Evolutionary conservation across 495 filamentous ascomycete genomes (phyloP).

Genomic region (Pyrenopolyporus hunteri): DNA sequence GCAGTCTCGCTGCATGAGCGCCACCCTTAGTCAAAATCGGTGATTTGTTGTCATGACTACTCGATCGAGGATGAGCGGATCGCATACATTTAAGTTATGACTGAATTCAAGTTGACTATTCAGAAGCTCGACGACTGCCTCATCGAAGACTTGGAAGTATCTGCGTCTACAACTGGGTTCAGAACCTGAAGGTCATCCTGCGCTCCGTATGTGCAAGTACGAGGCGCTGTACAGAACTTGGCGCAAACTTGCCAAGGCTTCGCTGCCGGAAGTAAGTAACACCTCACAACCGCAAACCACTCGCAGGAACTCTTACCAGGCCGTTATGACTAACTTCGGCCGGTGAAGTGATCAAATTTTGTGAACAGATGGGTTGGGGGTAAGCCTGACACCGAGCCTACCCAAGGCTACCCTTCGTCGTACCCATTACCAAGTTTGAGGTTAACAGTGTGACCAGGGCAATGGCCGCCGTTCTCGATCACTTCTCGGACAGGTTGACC

Average conservation of each 20-base stretch:
- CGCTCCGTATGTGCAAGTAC: too few relatives aligned
- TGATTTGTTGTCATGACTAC: too few relatives aligned
- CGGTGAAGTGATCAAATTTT: slow-evolving; percentile 69
- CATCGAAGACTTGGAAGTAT: too few relatives aligned
- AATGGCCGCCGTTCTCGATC: slow-evolving; percentile 75
- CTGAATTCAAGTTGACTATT: too few relatives aligned
- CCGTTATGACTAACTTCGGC: slow-evolving; percentile 43
- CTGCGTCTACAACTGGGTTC: too few relatives aligned
- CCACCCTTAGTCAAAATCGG: too few relatives aligned
- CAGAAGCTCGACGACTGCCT: slow-evolving; percentile 76
- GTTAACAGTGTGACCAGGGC: slow-evolving; percentile 46
- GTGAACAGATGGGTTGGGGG: slow-evolving; percentile 69
- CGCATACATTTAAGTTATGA: too few relatives aligned
- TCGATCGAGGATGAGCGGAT: too few relatives aligned
- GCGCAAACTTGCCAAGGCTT: slow-evolving; percentile 80
- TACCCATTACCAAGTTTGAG: background rate
- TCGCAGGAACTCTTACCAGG: background rate
- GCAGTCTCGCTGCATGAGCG: too few relatives aligned
- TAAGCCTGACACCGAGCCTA: slow-evolving; percentile 7
- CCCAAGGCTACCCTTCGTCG: background rate
- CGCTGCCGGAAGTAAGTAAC: slow-evolving; percentile 64
- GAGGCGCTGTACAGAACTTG: slow-evolving; percentile 74
- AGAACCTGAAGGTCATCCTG: too few relatives aligned
- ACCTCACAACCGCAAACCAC: slow-evolving; percentile 18
- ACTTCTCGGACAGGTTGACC: slow-evolving; percentile 76